These are phyloP conservation scores for Apiospora malaysiana DNA, from an alignment of 2,329 filamentous ascomycete genomes.

Conservation along the genomic window DNA sequence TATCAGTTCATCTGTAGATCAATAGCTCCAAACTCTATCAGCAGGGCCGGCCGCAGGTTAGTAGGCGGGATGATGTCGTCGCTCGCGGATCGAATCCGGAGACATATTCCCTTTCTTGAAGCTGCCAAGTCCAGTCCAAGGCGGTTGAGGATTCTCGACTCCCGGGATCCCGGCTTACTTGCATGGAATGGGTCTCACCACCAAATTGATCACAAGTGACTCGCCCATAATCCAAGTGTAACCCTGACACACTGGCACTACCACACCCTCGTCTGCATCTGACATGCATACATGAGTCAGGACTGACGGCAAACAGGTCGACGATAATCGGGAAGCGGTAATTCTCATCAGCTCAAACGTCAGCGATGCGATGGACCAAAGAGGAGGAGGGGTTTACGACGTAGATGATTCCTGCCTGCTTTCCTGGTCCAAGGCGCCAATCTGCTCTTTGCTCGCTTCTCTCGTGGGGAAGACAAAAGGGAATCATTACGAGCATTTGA, in stretches of 20 bases:
- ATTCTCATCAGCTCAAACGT: not conserved
- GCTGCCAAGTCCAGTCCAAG: slow-evolving; percentile 8
- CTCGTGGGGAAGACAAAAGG: not conserved
- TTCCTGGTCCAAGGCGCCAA: not conserved
- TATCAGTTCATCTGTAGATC: not conserved
- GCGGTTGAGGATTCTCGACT: not conserved
- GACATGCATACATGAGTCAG: slow-evolving; percentile 17
- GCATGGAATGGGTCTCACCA: slow-evolving; percentile 11
- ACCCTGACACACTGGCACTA: slow-evolving; percentile 15
- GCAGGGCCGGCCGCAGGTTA: not conserved
- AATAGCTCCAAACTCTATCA: not conserved
- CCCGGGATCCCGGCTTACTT: slow-evolving; percentile 8
- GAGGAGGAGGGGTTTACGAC: not conserved
- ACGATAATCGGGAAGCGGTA: not conserved
- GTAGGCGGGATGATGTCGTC: slow-evolving; percentile 2
- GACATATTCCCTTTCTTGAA: not conserved
- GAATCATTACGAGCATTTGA: not conserved
- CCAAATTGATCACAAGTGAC: slow-evolving; percentile 9
- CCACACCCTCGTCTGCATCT: slow-evolving; percentile 15
- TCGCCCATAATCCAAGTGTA: slow-evolving; percentile 14
- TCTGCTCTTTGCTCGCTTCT: not conserved
- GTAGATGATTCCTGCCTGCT: not conserved
- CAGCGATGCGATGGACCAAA: not conserved
- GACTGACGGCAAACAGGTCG: slow-evolving; percentile 1
- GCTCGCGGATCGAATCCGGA: not conserved